Evolutionary conservation across 805 yeast genomes (phyloP).

Genomic region (Ogataea henricii): DNA sequence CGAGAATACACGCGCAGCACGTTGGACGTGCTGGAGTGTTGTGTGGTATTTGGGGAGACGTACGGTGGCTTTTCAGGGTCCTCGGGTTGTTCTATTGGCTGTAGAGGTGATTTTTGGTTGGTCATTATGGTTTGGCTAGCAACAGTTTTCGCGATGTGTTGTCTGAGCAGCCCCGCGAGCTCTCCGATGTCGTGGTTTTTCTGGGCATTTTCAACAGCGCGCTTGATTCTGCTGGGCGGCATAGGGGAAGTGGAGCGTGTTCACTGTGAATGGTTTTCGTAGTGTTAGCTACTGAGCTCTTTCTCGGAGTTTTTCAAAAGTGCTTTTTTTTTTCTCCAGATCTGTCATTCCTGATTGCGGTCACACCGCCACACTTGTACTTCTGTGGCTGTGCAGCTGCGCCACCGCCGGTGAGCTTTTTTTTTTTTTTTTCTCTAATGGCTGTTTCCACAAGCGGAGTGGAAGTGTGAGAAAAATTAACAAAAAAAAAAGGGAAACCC

Average conservation of each 20-base stretch:
- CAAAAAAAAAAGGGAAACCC: conserved; percentile 2
- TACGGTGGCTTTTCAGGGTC: neutral
- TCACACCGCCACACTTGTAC: conserved; percentile 10
- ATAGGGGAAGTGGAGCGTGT: neutral
- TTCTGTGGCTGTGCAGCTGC: neutral
- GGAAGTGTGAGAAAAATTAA: neutral
- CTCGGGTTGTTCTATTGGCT: neutral
- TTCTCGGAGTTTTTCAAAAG: neutral
- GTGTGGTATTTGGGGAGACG: neutral
- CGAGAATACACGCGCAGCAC: conserved; percentile 42
- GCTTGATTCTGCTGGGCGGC: conserved; percentile 3
- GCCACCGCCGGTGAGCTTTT: conserved; percentile 3
- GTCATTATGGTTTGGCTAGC: neutral
- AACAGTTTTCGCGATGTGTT: neutral
- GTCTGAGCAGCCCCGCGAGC: conserved; percentile 4
- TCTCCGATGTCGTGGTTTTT: conserved; percentile 8
- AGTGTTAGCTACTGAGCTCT: neutral
- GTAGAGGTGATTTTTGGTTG: no score
- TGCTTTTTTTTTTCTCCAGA: neutral
- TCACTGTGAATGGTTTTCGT: neutral
- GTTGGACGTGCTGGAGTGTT: conserved; percentile 24
- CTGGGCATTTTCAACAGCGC: conserved; percentile 8
- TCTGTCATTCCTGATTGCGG: neutral
- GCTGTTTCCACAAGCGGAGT: conserved; percentile 7
- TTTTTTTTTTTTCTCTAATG: conserved; percentile 1